Conservation (phyloP, 1,284 basidiomycete species). For the Ustilago shanxiensis region DNA sequence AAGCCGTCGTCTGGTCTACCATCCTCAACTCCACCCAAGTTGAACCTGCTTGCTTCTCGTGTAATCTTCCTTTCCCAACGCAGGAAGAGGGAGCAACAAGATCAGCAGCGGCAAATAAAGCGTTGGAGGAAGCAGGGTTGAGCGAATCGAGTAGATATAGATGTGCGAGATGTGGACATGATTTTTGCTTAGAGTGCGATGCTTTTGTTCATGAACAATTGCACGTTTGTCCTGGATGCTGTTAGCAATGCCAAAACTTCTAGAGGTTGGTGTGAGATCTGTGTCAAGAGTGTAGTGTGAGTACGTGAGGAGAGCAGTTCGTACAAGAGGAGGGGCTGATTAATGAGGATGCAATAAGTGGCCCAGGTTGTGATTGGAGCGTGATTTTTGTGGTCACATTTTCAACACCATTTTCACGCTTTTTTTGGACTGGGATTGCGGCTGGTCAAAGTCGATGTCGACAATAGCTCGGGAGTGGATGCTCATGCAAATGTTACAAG, state of each 20-base stretch:
- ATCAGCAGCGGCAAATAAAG: slow-evolving; percentile 21
- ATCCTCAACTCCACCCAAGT: slow-evolving; percentile 6
- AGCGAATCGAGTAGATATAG: slow-evolving; percentile 58
- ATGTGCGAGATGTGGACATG: slow-evolving; percentile 54
- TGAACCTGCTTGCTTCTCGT: slow-evolving; percentile 45
- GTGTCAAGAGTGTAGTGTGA: not conserved
- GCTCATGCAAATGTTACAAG: too few species aligned
- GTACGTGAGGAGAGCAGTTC: not conserved
- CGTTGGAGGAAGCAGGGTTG: slow-evolving; percentile 45
- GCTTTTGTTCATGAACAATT: slow-evolving; percentile 66
- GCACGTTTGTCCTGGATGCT: slow-evolving; percentile 67
- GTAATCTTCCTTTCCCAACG: slow-evolving; percentile 51
- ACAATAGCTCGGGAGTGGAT: too few species aligned
- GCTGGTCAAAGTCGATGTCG: too few species aligned
- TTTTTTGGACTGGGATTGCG: too few species aligned
- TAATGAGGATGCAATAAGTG: too few species aligned
- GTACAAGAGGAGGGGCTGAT: too few species aligned
- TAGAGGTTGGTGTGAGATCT: not conserved
- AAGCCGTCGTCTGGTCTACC: slow-evolving; percentile 73
- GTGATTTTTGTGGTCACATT: too few species aligned
- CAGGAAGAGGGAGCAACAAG: slow-evolving; percentile 9
- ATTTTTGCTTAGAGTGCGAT: slow-evolving; percentile 69
- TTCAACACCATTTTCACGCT: too few species aligned
- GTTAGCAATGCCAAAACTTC: slow-evolving; percentile 11
- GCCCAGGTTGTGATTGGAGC: too few species aligned